A percentile compares a stretch with the other conserved stretches of the same genome.
Conservation (phyloP, 768 basidiomycete species). For the Clitopilus passeckerianus region DNA sequence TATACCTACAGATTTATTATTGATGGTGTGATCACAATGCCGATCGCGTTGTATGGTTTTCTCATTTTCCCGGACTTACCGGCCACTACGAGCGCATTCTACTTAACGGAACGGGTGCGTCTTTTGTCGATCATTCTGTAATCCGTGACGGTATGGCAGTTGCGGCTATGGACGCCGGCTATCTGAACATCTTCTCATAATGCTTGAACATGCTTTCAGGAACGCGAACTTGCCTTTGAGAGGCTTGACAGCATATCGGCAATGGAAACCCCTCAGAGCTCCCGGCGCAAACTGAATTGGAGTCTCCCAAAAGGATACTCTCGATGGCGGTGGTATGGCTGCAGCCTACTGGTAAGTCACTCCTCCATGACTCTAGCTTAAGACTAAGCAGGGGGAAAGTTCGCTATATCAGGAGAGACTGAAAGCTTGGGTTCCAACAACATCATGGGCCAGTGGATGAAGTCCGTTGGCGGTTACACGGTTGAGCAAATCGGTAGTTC, state of each 20-base stretch:
- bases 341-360: conserved; percentile 50
- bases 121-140: not conserved
- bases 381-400: conserved; percentile 26
- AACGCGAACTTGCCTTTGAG: conserved; percentile 45
- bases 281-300: conserved; percentile 41
- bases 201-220: conserved; percentile 27
- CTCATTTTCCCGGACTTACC: conserved; percentile 71
- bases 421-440: conserved; percentile 69
- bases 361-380: not conserved
- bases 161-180: not conserved
- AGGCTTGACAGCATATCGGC: conserved; percentile 41
- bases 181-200: conserved; percentile 5
- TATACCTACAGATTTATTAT: conserved; percentile 48
- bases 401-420: conserved; percentile 61
- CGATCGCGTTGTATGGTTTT: conserved; percentile 70
- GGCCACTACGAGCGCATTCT: conserved; percentile 56
- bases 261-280: conserved; percentile 13
- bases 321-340: conserved; percentile 66
- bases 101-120: conserved; percentile 51
- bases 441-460: conserved; percentile 70
- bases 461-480: conserved; percentile 54
- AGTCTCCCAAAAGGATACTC: conserved; percentile 39
- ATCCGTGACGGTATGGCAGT: not conserved
- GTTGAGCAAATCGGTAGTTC: conserved; percentile 54
- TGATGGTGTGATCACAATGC: conserved; percentile 66